Percentiles rank a stretch among this genome's conserved stretches.
Conservation (phyloP, 2,329 filamentous ascomycete species). For the Diatrype stigma region DNA sequence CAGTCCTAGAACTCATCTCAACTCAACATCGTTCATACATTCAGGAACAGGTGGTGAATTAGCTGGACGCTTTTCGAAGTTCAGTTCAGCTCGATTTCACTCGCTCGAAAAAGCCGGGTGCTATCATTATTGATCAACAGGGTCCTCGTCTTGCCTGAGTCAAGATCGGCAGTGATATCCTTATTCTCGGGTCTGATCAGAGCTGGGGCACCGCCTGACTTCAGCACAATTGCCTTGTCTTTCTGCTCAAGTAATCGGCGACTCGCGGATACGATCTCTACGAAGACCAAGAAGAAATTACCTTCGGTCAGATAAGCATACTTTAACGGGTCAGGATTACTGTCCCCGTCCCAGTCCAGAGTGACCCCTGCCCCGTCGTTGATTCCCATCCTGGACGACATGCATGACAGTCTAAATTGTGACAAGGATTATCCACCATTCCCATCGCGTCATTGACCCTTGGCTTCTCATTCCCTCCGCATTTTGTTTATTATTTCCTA, state of each 20-base stretch:
- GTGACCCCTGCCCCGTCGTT: conserved; percentile 3
- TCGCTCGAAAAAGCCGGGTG: too few species aligned
- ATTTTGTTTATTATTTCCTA: conserved; percentile 17
- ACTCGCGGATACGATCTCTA: too few species aligned
- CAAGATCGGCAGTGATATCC: background rate
- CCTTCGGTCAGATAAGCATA: background rate
- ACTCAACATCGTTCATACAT: too few species aligned
- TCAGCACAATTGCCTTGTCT: background rate
- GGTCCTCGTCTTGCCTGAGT: background rate
- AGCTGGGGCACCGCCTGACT: background rate
- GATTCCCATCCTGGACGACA: conserved; percentile 16
- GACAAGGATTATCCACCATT: conserved; percentile 23
- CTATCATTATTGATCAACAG: too few species aligned
- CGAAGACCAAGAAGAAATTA: background rate
- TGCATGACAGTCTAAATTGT: conserved; percentile 28
- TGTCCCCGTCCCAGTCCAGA: background rate
- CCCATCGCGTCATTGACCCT: conserved; percentile 24
- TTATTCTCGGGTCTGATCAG: background rate
- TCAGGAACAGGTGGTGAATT: too few species aligned
- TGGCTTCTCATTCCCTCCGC: background rate
- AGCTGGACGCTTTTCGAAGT: too few species aligned
- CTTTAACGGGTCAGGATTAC: background rate
- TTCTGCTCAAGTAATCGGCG: too few species aligned
- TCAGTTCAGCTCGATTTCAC: too few species aligned
- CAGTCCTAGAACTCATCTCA: too few species aligned